Conservation (phyloP, 2,329 filamentous ascomycete species). For the Beauveria sp. region DNA sequence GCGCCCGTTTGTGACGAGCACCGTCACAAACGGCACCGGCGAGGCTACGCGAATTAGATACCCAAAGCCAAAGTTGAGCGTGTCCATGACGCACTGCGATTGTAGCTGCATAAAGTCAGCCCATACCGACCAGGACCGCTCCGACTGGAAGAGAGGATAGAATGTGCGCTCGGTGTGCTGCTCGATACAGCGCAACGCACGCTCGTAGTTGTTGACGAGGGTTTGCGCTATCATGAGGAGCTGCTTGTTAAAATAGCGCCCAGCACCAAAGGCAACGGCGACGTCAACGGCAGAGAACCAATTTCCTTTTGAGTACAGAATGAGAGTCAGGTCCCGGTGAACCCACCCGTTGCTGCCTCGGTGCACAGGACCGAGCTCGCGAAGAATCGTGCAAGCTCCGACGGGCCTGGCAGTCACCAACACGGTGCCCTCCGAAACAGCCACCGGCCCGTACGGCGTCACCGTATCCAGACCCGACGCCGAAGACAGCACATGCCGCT, state of each 20-base stretch:
- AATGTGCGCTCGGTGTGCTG: background rate
- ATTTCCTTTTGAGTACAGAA: background rate
- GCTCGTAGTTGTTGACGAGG: background rate
- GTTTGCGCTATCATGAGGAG: conserved; percentile 1
- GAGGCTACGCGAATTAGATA: background rate
- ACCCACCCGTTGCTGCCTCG: background rate
- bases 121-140: background rate
- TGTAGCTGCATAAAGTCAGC: conserved; percentile 2
- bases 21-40: background rate
- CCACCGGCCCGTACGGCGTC: background rate
- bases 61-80: background rate
- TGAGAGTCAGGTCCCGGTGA: background rate
- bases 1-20: background rate
- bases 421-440: background rate
- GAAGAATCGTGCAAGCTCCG: background rate
- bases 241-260: background rate
- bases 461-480: background rate
- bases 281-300: background rate
- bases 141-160: background rate
- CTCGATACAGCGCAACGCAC: background rate
- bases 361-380: background rate
- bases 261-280: background rate
- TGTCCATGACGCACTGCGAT: conserved; percentile 1
- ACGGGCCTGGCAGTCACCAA: background rate
- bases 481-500: background rate